Evolutionary conservation across 2,329 filamentous ascomycete species (phyloP).

Genomic region (Pyrenochaeta sp.): DNA sequence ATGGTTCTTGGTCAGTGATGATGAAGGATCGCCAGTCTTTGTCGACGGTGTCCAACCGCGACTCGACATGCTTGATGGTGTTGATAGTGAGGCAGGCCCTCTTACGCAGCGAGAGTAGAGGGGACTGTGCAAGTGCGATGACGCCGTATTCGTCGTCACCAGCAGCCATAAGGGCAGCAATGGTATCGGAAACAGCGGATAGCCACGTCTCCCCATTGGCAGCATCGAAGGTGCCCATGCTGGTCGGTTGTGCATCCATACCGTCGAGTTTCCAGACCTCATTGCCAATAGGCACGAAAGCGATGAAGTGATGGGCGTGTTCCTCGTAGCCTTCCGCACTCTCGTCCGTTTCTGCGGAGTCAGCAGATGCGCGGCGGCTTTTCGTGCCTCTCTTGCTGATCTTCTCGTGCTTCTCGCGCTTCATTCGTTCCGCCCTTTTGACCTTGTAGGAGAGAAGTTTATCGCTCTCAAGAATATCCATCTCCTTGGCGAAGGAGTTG

Average conservation of each 20-base stretch:
- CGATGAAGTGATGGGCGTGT: conserved; percentile 86
- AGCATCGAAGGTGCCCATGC: conserved; percentile 58
- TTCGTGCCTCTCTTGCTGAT: conserved; percentile 53
- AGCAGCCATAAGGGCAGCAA: conserved; percentile 72
- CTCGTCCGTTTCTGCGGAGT: conserved; percentile 43
- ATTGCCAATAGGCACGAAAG: conserved; percentile 79
- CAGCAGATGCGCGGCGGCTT: conserved; percentile 43
- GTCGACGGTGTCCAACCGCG: conserved; percentile 49
- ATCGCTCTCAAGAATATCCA: conserved; percentile 71
- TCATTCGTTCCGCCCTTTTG: conserved; percentile 41
- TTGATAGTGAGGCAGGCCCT: conserved; percentile 57
- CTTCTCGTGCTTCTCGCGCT: conserved; percentile 24
- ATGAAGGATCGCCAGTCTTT: conserved; percentile 56
- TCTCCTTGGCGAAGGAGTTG: conserved; percentile 82
- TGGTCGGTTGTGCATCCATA: conserved; percentile 74
- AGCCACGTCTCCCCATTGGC: conserved; percentile 68
- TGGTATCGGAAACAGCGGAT: conserved; percentile 67
- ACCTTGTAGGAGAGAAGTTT: conserved; percentile 72
- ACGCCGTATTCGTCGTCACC: conserved; percentile 78
- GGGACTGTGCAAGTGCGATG: conserved; percentile 75
- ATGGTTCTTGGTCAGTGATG: conserved; percentile 34
- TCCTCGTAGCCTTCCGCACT: conserved; percentile 62
- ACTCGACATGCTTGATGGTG: conserved; percentile 52
- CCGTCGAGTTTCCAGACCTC: conserved; percentile 91
- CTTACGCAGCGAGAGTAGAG: conserved; percentile 59